Conservation (phyloP, 352 stramenopile species). For the Pythium dissimile region DNA sequence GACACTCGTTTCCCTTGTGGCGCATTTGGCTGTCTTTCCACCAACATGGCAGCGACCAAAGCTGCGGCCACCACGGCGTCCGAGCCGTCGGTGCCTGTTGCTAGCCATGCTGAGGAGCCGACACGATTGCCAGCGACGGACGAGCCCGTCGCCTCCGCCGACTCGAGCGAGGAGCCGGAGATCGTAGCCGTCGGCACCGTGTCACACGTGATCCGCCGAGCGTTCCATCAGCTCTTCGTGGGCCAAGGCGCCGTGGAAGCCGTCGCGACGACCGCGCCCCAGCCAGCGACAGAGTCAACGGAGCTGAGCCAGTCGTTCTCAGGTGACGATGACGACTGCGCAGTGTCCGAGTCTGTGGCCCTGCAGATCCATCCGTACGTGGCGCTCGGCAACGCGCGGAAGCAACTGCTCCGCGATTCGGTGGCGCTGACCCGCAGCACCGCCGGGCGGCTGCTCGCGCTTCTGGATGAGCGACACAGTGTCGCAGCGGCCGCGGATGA, state of each 20-base stretch:
- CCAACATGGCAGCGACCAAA: conserved; percentile 8
- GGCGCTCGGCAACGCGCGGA: conserved; percentile 28
- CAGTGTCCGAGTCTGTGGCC: background rate
- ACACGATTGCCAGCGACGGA: background rate
- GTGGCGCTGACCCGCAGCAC: conserved; percentile 29
- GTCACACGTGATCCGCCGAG: conserved; percentile 65
- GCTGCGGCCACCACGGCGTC: background rate
- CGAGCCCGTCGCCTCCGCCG: no score
- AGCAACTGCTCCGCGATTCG: conserved; percentile 33
- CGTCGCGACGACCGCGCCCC: background rate
- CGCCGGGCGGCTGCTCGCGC: conserved; percentile 33
- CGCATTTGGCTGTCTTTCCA: background rate
- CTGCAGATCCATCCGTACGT: conserved; percentile 28
- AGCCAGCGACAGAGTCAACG: background rate
- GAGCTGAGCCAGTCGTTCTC: no score
- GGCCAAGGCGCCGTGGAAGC: background rate
- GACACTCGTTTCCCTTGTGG: background rate
- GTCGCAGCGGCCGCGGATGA: conserved; percentile 43
- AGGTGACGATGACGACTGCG: background rate
- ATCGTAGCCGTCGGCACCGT: conserved; percentile 69
- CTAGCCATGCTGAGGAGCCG: background rate
- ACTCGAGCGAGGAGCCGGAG: conserved; percentile 43
- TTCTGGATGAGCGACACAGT: conserved; percentile 45
- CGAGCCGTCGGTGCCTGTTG: background rate
- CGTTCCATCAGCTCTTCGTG: conserved; percentile 62